Evolutionary conservation across 495 filamentous ascomycete genomes (phyloP), one percentile per base, ranked within the genome.

Genomic region (Pyrenopolyporus hunteri): DNA sequence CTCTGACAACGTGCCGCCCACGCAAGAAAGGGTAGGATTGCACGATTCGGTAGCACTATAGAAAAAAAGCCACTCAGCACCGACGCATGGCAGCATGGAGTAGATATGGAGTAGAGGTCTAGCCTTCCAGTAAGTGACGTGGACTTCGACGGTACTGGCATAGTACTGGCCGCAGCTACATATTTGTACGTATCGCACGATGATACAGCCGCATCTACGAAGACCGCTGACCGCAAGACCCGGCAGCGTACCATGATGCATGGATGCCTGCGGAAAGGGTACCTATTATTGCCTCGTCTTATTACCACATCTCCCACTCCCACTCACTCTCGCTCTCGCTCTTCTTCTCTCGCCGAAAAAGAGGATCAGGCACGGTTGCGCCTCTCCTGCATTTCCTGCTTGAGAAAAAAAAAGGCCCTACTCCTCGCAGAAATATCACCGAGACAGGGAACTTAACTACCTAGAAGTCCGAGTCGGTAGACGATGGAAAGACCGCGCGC

Each of bases 141-240:
- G 63, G 63, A 66, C 47, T 57, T 53, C 37, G 25, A 44, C 35
- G 26, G 22, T 19, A 36, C n/a, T n/a, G n/a, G n/a, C n/a, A n/a
- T n/a, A n/a, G n/a, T n/a, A n/a, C n/a, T n/a, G n/a, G n/a, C n/a
- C n/a, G n/a, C n/a, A n/a, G n/a, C n/a, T n/a, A n/a, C n/a, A n/a
- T n/a, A n/a, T n/a, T 40, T 11, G 52, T 54, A 64, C 54, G 51
- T 65, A 59, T 60, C 19, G 63, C 63, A 51, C 58, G 47, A 58
- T 67, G 64, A 63, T 67, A 67, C 64, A 67, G 64, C 64, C 64
- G 64, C 64, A 67, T 63, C 58, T 54, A 58, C 63, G 57, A 57
- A n/a, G n/a, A 58, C 52, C 53, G 63, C 63, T 66, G 39, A 66
- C 63, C 63, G 63, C 58, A 62, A 54, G 47, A 50, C 43, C 51